A percentile compares a stretch with the other conserved stretches of the same genome.
Conservation (phyloP, 441 rosid species). For the Populus hybrid region DNA sequence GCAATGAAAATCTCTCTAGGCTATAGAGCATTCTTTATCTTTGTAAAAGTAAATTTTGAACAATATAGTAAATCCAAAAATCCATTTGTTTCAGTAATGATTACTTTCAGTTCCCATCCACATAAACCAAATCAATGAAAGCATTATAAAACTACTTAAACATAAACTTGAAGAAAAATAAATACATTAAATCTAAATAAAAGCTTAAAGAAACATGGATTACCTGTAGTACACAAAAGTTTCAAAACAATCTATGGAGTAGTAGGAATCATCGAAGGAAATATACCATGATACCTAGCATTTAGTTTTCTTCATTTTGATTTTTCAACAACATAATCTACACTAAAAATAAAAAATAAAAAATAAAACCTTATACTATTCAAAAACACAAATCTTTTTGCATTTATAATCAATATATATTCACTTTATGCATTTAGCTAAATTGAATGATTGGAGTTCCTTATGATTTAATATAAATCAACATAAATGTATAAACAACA, state of each 20-base stretch:
- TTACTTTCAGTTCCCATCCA: neutral
- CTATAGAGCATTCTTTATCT: neutral
- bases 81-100: conserved; percentile 1
- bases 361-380: neutral
- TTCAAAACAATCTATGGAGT: conserved; percentile 58
- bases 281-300: conserved; percentile 48
- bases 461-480: no score
- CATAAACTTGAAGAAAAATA: neutral
- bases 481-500: no score
- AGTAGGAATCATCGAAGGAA: conserved; percentile 47
- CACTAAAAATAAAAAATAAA: neutral
- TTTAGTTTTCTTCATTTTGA: conserved; percentile 67
- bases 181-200: neutral
- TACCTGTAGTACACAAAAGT: conserved; percentile 51
- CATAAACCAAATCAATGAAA: neutral
- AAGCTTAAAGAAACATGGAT: neutral
- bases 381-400: neutral
- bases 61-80: neutral
- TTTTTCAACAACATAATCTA: conserved; percentile 40
- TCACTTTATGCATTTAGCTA: no score
- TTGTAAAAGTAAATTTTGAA: neutral
- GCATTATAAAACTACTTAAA: neutral
- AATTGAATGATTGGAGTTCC: no score
- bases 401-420: no score
- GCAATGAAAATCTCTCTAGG: no score